Percentiles rank a stretch among this genome's conserved stretches.
phyloP scores from a whole-genome alignment of 495 filamentous ascomycete genomes.

The Podospora pseudopauciseta region DNA sequence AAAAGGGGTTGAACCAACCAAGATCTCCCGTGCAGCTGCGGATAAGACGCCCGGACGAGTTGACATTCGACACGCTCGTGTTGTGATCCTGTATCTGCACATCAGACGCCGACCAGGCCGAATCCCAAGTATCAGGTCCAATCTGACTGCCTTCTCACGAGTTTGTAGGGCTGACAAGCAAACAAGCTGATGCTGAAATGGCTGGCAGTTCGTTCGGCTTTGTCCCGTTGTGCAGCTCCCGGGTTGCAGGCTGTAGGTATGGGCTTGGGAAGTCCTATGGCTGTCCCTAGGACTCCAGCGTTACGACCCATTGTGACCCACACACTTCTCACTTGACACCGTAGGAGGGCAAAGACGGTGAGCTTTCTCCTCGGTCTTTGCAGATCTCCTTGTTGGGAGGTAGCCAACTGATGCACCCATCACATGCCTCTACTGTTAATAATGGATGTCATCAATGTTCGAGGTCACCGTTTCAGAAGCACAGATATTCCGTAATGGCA shows the following conservation, averaged over 20 bases:
- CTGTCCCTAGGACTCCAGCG: constrained; percentile 3
- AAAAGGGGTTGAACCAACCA: background rate
- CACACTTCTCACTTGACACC: background rate
- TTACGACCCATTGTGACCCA: constrained; percentile 10
- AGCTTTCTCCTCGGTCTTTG: background rate
- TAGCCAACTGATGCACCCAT: constrained; percentile 8
- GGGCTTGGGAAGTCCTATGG: constrained; percentile 9
- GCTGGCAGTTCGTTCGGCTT: background rate
- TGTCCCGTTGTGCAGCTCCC: background rate
- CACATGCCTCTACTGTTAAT: background rate
- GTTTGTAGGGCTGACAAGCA: background rate
- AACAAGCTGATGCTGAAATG: background rate
- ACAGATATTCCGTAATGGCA: constrained; percentile 9
- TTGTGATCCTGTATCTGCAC: background rate
- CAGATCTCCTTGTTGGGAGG: constrained; percentile 9
- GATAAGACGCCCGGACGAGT: background rate
- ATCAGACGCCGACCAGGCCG: background rate
- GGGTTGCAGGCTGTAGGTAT: background rate
- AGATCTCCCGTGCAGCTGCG: background rate
- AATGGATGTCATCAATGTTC: constrained; percentile 11
- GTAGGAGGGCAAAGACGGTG: background rate
- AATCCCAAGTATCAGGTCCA: background rate
- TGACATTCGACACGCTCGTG: constrained; percentile 3
- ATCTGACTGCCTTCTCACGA: constrained; percentile 1
- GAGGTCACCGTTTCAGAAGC: constrained; percentile 9